Conservation (phyloP, 331 rosid genomes). For the Pyrus hybrid region DNA sequence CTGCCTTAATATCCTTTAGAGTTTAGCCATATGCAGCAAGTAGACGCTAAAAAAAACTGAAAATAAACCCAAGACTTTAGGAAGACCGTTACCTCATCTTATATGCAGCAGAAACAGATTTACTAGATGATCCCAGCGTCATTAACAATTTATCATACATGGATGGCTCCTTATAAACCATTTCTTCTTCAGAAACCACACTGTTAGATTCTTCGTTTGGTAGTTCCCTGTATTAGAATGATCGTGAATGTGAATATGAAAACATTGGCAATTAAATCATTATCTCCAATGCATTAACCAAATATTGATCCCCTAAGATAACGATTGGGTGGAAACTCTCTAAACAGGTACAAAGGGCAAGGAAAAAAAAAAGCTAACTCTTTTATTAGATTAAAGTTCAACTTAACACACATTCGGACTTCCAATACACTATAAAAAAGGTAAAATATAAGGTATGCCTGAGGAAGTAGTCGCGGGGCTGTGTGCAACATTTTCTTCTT, state of each 20-base stretch:
- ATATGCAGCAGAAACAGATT: slow-evolving; percentile 28
- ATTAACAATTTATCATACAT: slow-evolving; percentile 29
- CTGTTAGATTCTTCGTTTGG: slow-evolving; percentile 5
- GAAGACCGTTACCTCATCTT: slow-evolving; percentile 29
- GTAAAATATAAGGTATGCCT: slow-evolving; percentile 9
- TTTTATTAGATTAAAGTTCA: background rate
- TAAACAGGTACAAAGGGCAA: background rate
- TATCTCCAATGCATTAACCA: background rate
- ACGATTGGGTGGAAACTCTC: background rate
- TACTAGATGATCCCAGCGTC: slow-evolving; percentile 24
- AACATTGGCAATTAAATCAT: background rate
- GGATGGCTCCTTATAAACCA: slow-evolving; percentile 20
- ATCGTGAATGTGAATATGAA: background rate
- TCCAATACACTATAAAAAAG: background rate
- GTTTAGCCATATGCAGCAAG: background rate
- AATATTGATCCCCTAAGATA: background rate
- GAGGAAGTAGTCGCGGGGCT: slow-evolving; percentile 15
- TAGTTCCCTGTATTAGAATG: background rate
- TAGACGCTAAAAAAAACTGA: background rate
- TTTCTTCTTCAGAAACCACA: slow-evolving; percentile 18
- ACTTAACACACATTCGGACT: background rate
- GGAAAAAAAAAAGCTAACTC: background rate
- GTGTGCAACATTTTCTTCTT: slow-evolving; percentile 6
- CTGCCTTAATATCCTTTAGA: background rate
- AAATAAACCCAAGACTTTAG: background rate